Evolutionary conservation across 1,139 yeast species (phyloP).

Genomic region (Insectozyma bohioensis): DNA sequence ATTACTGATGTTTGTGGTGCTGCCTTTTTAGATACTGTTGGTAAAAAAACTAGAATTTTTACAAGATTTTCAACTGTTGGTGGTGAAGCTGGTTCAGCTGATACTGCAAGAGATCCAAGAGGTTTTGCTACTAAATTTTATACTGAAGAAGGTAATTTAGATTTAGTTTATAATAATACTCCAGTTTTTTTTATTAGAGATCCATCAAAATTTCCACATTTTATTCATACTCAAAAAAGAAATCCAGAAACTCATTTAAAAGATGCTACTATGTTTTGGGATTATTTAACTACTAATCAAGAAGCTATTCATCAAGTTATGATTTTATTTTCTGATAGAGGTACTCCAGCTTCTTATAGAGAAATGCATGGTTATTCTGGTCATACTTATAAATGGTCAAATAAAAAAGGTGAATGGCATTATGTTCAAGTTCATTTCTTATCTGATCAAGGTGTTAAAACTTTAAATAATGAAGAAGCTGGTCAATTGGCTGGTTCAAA

Average conservation of each 20-base stretch:
- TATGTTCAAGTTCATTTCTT: constrained; percentile 67
- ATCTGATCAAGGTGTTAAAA: constrained; percentile 60
- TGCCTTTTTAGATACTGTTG: constrained; percentile 67
- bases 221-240: constrained; percentile 81
- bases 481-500: constrained; percentile 55
- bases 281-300: constrained; percentile 59
- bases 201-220: constrained; percentile 84
- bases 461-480: constrained; percentile 58
- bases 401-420: constrained; percentile 62
- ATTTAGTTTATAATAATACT: constrained; percentile 87
- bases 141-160: constrained; percentile 87
- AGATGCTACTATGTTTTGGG: constrained; percentile 76
- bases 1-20: constrained; percentile 72
- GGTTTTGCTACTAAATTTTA: constrained; percentile 82
- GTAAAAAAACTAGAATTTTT: constrained; percentile 72
- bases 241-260: constrained; percentile 82
- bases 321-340: constrained; percentile 64
- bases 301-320: constrained; percentile 67
- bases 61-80: constrained; percentile 89
- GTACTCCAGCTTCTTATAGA: constrained; percentile 66
- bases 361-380: constrained; percentile 74
- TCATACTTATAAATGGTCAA: constrained; percentile 69
- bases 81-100: constrained; percentile 83
- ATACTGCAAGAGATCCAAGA: constrained; percentile 87
- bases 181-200: constrained; percentile 86